Conservation (phyloP, 139 green algal species). For the Coccomyxa sp. region DNA sequence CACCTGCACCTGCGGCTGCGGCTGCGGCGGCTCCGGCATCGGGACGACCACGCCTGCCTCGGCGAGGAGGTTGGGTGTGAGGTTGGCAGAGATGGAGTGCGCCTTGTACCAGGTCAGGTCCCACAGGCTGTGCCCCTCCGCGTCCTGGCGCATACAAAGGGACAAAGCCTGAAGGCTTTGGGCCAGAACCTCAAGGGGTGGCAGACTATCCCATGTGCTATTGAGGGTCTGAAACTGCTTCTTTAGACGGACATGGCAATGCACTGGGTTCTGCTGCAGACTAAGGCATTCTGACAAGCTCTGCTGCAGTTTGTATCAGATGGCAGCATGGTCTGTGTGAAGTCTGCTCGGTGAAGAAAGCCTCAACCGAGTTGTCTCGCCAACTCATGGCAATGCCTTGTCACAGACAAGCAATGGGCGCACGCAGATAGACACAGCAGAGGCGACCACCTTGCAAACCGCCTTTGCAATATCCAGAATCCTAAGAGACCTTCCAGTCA, state of each 20-base stretch:
- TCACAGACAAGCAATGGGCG: neutral
- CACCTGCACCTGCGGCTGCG: neutral
- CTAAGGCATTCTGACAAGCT: too few relatives aligned
- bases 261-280: too few relatives aligned
- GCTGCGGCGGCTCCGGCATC: too few relatives aligned
- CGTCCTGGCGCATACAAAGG: conserved; percentile 10
- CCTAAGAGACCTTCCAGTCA: too few relatives aligned
- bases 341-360: too few relatives aligned
- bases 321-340: too few relatives aligned
- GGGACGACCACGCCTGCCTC: neutral
- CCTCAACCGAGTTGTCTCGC: too few relatives aligned
- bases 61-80: conserved; percentile 46
- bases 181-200: neutral
- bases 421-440: neutral
- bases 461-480: too few relatives aligned
- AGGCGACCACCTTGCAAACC: neutral
- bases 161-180: neutral
- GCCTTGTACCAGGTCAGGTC: conserved; percentile 66
- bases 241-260: too few relatives aligned
- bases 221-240: neutral
- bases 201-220: neutral
- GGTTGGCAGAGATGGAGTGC: conserved; percentile 42
- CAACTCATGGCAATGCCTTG: too few relatives aligned
- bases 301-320: too few relatives aligned
- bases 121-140: conserved; percentile 58